Evolutionary conservation across 2,329 filamentous ascomycete species (phyloP), one percentile per base, ranked within the genome.

Genomic region (Pseudocercospora vitis): DNA sequence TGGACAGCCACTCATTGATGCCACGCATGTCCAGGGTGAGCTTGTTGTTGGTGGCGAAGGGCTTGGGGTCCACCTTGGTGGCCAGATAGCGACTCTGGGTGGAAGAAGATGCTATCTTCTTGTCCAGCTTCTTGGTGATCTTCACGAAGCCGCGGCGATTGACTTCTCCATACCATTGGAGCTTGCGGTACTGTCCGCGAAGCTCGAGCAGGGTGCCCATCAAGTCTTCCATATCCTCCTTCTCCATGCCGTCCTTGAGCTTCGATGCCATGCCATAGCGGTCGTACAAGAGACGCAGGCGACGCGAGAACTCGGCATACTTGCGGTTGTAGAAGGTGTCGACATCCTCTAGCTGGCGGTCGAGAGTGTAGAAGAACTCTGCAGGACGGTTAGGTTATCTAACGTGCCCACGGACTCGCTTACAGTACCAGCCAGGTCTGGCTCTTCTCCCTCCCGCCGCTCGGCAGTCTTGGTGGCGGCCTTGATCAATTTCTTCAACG

Each of bases 71-170:
- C 53, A 99, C 92, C 74, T 95, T 96, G 42, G 90, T 90, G 33
- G 88, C 84, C 55, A 99, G 80, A 68, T 97, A 99, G 53, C 85
- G 83, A 68, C 89, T 85, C 75, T 96, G 91, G 0, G 89, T 86
- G 8, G 63, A 59, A 47, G 85, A 81, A 3, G 85, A 83, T 40
- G 83, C 81, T 2, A 96, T 83, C 75, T 95, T 96, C 76, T 99
- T 99, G 74, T 99, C 94, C 40, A 96, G 78, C 74, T 99, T 99
- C 78, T 99, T 99, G 48, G 94, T 96, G 71, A 99, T 99, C 76
- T 99, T 99, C 71, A 95, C 84, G 67, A 99, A 99, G 1, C 94
- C 94, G 60, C 89, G 82, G 48, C 91, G 84, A 71, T 99, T 99
- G 66, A 97, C 92, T 74, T 97, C 92, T 46, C 91, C 92, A 70